Conservation (phyloP, 441 rosid species). For the Cnidoscolus chayamansa region DNA sequence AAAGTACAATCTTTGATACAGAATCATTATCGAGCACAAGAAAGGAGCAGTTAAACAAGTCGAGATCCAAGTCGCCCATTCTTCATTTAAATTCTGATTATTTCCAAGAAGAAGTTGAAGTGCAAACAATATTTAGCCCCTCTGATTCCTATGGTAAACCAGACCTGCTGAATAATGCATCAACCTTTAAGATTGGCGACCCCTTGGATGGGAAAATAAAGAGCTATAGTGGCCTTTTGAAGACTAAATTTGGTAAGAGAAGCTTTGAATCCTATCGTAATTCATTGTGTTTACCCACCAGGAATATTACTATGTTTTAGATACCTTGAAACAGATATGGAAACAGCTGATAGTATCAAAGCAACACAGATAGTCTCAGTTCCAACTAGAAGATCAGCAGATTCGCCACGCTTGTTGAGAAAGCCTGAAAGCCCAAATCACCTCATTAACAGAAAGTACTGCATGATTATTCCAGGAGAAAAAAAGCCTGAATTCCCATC, state of each 20-base stretch:
- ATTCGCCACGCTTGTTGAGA: slow-evolving; percentile 15
- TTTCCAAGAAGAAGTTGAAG: slow-evolving; percentile 18
- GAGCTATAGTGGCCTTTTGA: slow-evolving; percentile 22
- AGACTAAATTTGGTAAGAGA: slow-evolving; percentile 24
- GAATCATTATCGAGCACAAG: slow-evolving; percentile 25
- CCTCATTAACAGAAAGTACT: slow-evolving; percentile 10
- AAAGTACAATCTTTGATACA: slow-evolving; percentile 23
- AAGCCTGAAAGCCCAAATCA: slow-evolving; percentile 11
- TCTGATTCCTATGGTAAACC: slow-evolving; percentile 15
- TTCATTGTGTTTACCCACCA: not conserved
- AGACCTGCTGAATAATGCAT: not conserved
- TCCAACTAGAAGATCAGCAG: slow-evolving; percentile 31
- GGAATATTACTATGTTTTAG: not conserved
- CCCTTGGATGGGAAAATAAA: slow-evolving; percentile 21
- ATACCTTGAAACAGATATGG: slow-evolving; percentile 21
- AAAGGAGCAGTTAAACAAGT: slow-evolving; percentile 22
- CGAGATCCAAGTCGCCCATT: not conserved
- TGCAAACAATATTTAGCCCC: slow-evolving; percentile 10
- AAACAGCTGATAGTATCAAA: not conserved
- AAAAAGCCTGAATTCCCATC: slow-evolving; percentile 12
- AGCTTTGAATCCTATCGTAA: not conserved
- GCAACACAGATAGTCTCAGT: slow-evolving; percentile 7
- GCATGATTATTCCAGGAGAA: slow-evolving; percentile 11
- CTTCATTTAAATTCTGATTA: slow-evolving; percentile 28
- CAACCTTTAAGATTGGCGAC: slow-evolving; percentile 13